Evolutionary conservation across 345 rosid species (phyloP).

Genomic region (Hibiscus trionum): DNA sequence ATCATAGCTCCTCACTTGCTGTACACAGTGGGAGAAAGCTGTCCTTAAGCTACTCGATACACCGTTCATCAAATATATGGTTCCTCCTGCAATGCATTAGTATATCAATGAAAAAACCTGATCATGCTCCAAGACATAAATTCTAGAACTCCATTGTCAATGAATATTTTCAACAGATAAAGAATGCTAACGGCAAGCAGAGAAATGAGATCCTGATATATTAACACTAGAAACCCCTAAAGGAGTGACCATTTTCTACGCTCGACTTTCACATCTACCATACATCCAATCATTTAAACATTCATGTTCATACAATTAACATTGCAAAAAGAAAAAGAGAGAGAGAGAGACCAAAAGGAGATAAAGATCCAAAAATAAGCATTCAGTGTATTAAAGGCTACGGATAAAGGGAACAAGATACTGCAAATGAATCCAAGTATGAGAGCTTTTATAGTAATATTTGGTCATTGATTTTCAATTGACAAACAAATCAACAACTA

Average conservation of each 20-base stretch:
- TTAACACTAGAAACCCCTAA: neutral
- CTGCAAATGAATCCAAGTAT: neutral
- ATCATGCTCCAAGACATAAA: neutral
- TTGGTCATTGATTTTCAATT: neutral
- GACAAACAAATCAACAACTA: neutral
- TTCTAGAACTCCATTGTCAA: neutral
- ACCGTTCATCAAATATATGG: constrained; percentile 41
- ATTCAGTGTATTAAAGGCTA: neutral
- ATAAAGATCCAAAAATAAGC: neutral
- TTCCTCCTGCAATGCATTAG: constrained; percentile 24
- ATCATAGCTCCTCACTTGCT: constrained; percentile 85
- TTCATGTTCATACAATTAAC: neutral
- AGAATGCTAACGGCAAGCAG: neutral
- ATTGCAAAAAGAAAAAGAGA: neutral
- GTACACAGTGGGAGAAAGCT: constrained; percentile 79
- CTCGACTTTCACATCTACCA: neutral
- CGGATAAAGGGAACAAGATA: neutral
- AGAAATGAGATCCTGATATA: neutral
- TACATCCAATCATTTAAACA: neutral
- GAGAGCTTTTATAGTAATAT: neutral
- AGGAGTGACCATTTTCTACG: neutral
- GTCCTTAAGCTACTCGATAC: constrained; percentile 47
- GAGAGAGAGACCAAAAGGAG: neutral
- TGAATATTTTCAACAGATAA: neutral
- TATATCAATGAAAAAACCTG: neutral